Evolutionary conservation across 257 asterid species (phyloP), one percentile per base, ranked within the genome.

Genomic region (Gentiana macrophylla): DNA sequence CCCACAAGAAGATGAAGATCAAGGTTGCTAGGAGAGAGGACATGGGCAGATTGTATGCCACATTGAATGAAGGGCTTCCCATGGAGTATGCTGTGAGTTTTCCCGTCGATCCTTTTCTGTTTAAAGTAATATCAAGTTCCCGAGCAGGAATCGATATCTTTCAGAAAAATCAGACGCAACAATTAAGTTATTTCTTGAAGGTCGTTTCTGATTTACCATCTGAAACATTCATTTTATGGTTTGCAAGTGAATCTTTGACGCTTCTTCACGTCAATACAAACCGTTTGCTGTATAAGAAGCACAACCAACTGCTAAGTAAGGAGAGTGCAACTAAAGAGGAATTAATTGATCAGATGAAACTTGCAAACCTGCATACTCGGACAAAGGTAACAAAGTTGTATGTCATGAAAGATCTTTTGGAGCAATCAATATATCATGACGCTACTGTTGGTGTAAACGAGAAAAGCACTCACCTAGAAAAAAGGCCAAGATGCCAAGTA

Each of bases 1-100:
- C n/a, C n/a, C n/a, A n/a, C n/a, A n/a, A n/a, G n/a, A n/a, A n/a
- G n/a, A n/a, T n/a, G n/a, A n/a, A n/a, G n/a, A n/a, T n/a, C n/a
- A n/a, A n/a, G n/a, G n/a, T n/a, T n/a, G n/a, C n/a, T n/a, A n/a
- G n/a, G n/a, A n/a, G n/a, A 4, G 98, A 92, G 80, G 98, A 92
- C 71, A 79, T 92, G 74, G 87, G 87, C 76, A 83, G 94, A 61
- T 59, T 92, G 75, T 92, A 79, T 50, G 79, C 81, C 61, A 87
- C 94, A 72, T 84, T 92, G 98, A 87, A 84, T 61, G 98, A 92
- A 85, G 98, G 98, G 32, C 87, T 92, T 73, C 98, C 98, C 12
- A 72, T 87, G 55, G 98, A 92, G 72, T 91, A 84, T 70, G 71
- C 61, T 57, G 98, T 91, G 82, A 86, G 98, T 75, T 81, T 92